Percentiles rank a stretch among this genome's conserved stretches.
Evolutionary conservation across 78 protist species (phyloP).

Genomic region (Tieghemostelium lacteum): DNA sequence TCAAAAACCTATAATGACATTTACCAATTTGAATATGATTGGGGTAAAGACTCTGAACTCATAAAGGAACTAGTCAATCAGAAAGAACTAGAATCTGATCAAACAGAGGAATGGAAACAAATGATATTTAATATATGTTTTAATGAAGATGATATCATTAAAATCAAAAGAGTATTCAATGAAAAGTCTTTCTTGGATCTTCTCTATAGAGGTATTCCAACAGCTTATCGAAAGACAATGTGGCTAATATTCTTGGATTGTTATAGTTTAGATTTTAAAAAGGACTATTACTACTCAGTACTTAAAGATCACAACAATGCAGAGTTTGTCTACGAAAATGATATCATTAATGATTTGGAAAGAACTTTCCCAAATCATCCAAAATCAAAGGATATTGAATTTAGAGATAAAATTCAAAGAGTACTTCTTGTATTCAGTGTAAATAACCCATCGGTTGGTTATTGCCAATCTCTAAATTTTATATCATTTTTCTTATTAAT

Average conservation of each 20-base stretch:
- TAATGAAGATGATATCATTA: conserved; percentile 10
- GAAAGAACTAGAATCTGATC: background rate
- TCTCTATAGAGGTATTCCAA: conserved; percentile 19
- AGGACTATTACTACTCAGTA: conserved; percentile 25
- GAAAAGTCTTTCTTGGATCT: conserved; percentile 27
- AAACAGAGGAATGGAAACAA: conserved; percentile 39
- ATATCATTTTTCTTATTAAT: conserved; percentile 51
- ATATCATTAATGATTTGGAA: conserved; percentile 55
- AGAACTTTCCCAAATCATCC: conserved; percentile 75
- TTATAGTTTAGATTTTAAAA: conserved; percentile 33
- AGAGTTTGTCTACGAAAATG: background rate
- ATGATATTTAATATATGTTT: conserved; percentile 20
- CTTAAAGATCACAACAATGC: conserved; percentile 2
- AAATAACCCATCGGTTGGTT: conserved; percentile 59
- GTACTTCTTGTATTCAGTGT: conserved; percentile 48
- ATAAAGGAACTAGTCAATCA: conserved; percentile 17
- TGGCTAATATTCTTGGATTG: conserved; percentile 42
- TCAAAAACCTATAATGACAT: conserved; percentile 4
- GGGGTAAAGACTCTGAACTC: background rate
- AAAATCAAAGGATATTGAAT: conserved; percentile 30
- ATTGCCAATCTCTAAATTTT: conserved; percentile 75
- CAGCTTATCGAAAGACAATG: conserved; percentile 8
- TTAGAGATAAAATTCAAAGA: conserved; percentile 34
- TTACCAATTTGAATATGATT: conserved; percentile 35
- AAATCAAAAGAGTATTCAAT: background rate